Evolutionary conservation across 768 basidiomycete genomes (phyloP), one percentile per base, ranked within the genome.

Genomic region (Leccinum uliginosum): DNA sequence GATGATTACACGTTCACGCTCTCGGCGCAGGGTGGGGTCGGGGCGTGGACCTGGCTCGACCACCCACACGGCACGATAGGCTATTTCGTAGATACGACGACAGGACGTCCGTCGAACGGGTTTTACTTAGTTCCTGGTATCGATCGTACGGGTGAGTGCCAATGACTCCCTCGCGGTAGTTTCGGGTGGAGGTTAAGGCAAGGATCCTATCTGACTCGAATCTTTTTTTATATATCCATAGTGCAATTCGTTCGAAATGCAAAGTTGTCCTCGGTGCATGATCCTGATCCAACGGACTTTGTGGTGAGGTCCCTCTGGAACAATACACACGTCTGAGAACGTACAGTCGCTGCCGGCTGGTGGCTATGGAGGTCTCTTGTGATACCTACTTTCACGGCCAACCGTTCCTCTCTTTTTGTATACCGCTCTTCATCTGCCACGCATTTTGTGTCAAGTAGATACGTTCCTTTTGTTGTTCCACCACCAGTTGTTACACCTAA

Each of bases 1-100:
- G 50, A 64, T 6, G 65, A 78, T 57, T 62, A 78, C 51, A 78
- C 75, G 0, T 83, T 85, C 63, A 78, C 76, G 2, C 65, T 84
- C 5, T 81, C 80, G 3, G 83, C 82, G 2, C 66, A 68, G 45
- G 78, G 79, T 12, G 83, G 82, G 1, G 83, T 84, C 5, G 82
- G 78, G 0, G 71, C 77, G 0, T 84, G 80, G 78, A 78, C 82
- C 6, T 84, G 83, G 82, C 70, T 85, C 1, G 83, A 84, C 53
- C 82, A 84, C 65, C 82, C 82, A 0, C 68, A 73, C 0, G 80
- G 80, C 17, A 83, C 80, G 0, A 70, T 83, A 1, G 83, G 83
- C 9, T 69, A 77, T 44, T 84, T 84, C 62, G 67, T 78, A 35
- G 81, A 83, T 57, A 66, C 62, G 21, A 51, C 57, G 7, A 82